Percentiles rank a stretch among this genome's conserved stretches.
Evolutionary conservation across 2,329 filamentous ascomycete genomes (phyloP).

Genomic region (Coniochaeta hoffmannii): DNA sequence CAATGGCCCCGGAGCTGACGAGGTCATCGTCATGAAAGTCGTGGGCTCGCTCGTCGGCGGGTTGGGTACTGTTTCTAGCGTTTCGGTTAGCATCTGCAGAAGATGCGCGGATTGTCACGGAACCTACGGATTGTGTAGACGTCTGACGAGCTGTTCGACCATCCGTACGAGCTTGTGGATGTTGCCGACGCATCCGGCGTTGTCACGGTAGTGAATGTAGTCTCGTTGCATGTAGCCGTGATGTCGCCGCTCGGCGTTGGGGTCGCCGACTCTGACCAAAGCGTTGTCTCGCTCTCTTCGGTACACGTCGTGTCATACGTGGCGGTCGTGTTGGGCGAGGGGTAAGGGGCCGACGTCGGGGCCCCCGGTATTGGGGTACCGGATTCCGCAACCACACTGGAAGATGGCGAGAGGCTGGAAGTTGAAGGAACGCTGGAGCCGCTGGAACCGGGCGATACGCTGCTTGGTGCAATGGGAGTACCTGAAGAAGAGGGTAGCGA

Average conservation of each 20-base stretch:
- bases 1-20: neutral
- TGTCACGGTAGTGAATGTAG: constrained; percentile 3
- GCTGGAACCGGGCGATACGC: neutral
- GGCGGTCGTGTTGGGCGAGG: neutral
- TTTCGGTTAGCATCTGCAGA: neutral
- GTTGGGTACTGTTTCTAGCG: neutral
- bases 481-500: neutral
- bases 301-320: neutral
- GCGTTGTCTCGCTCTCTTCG: neutral
- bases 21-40: constrained; percentile 11
- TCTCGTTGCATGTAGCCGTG: constrained; percentile 11
- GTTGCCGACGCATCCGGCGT: neutral
- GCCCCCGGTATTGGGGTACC: neutral
- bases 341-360: neutral
- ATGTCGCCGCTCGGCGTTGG: constrained; percentile 3
- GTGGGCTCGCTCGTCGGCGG: neutral
- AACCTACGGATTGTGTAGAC: neutral
- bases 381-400: neutral
- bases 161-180: neutral
- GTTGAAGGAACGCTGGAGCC: neutral
- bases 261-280: neutral
- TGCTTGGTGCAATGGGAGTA: neutral
- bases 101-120: neutral
- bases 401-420: neutral
- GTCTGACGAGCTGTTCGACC: neutral